Base-by-base conservation (phyloP, 257 asterid genomes). In the Solanum chiquidenum region DNA sequence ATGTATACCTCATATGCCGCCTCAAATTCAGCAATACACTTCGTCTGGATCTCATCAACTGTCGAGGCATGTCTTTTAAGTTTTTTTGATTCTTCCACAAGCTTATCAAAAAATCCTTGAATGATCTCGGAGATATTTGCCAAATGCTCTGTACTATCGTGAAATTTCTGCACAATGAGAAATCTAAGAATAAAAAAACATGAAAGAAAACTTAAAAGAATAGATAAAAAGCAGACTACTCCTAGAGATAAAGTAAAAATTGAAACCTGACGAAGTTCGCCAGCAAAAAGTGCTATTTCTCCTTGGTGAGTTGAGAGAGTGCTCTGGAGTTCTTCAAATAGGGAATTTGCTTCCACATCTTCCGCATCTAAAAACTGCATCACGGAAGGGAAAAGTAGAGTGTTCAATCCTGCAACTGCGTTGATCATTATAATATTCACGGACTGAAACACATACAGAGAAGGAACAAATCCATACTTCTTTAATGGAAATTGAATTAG, bases 251-350 rank as follows among this genome's bases (percentile, higher is more conserved):
- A 66, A 80, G 86, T 16, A 25, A 46, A 58, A 16, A 31, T 55
- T 86, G 52, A 91, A 90, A 96, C 99, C 98, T 96, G 95, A 42
- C 95, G 95, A 87, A 96, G 97, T 88, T 95, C 98, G 90, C 95
- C 91, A 4, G 96, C 94, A 87, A 96, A 92, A 29, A 88, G 91
- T 69, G 96, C 91, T 92, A 91, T 92, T 93, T 96, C 98, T 83
- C 93, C 95, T 87, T 91, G 94, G 80, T 94, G 98, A 80, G 90
- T 89, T 83, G 96, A 93, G 44, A 95, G 85, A 84, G 90, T 89
- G 27, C 88, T 92, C 72, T 94, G 95, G 91, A 96, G 96, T 83
- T 91, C 96, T 62, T 95, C 93, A 87, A 93, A 93, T 72, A 94
- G 86, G 18, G 92, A 88, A 87, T 94, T 92, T 42, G 93, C 92